Conservation (phyloP, 495 filamentous ascomycete genomes). For the Xylaria grammica region DNA sequence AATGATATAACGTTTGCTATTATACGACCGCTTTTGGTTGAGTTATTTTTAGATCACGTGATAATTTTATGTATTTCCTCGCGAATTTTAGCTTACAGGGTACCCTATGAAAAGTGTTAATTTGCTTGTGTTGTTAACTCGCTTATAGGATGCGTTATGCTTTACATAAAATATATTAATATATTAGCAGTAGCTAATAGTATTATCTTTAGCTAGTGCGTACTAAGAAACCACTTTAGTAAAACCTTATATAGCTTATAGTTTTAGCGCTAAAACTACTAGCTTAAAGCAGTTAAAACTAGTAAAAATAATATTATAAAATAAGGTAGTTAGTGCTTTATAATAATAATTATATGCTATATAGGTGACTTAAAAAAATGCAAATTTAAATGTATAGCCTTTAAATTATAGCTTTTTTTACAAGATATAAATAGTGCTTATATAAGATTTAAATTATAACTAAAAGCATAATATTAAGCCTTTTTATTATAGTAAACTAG, state of each 20-base stretch:
- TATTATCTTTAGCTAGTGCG: background rate
- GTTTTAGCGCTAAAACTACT: background rate
- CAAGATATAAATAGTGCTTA: slow-evolving; percentile 1
- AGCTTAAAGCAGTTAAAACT: background rate
- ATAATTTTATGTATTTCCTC: too few relatives aligned
- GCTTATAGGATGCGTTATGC: background rate
- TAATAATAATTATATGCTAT: slow-evolving; percentile 1
- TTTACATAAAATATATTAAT: background rate
- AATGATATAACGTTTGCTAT: too few relatives aligned
- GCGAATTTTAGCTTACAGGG: too few relatives aligned
- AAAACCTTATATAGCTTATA: background rate
- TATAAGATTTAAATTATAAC: slow-evolving; percentile 2
- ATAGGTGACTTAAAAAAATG: slow-evolving; percentile 7
- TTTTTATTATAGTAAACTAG: slow-evolving; percentile 13
- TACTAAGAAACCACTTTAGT: background rate
- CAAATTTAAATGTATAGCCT: slow-evolving; percentile 5
- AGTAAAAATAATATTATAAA: background rate
- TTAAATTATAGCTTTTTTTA: background rate
- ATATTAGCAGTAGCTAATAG: background rate
- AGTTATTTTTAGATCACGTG: too few relatives aligned
- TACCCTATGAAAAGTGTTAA: too few relatives aligned
- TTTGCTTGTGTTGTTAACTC: background rate
- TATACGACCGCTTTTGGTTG: too few relatives aligned
- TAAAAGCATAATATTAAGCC: background rate
- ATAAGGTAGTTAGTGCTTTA: background rate